Conservation (phyloP, 352 stramenopile genomes). For the Globisporangium nunn region DNA sequence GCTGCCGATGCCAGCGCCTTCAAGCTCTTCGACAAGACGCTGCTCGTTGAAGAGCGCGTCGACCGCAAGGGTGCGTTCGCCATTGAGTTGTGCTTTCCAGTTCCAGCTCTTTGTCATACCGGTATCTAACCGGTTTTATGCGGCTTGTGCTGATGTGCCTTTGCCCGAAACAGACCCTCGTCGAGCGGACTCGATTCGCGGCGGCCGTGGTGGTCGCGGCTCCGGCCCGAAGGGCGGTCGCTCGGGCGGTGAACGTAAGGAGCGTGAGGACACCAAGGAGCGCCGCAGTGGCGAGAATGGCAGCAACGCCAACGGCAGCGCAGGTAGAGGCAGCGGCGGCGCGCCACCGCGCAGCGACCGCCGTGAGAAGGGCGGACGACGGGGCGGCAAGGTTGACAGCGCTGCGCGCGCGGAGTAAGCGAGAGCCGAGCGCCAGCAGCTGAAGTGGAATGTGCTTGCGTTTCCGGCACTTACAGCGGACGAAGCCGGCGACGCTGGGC, state of each 20-base stretch:
- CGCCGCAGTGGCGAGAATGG: slow-evolving; percentile 12
- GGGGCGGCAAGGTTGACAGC: slow-evolving; percentile 58
- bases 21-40: slow-evolving; percentile 66
- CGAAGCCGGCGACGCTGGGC: background rate
- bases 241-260: slow-evolving; percentile 48
- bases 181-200: slow-evolving; percentile 21
- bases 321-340: slow-evolving; percentile 9
- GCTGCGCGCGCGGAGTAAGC: slow-evolving; percentile 42
- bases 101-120: no score
- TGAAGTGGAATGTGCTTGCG: background rate
- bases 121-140: no score
- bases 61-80: slow-evolving; percentile 55
- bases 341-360: slow-evolving; percentile 24
- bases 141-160: background rate
- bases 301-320: slow-evolving; percentile 21
- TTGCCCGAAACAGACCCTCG: slow-evolving; percentile 20
- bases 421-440: background rate
- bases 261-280: slow-evolving; percentile 55
- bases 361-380: slow-evolving; percentile 59
- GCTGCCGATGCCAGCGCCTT: slow-evolving; percentile 50
- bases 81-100: background rate
- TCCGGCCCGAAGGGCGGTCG: slow-evolving; percentile 44
- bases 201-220: slow-evolving; percentile 41
- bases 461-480: background rate
- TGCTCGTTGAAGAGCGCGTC: slow-evolving; percentile 64